phyloP scores from a whole-genome alignment of 1,284 basidiomycete genomes.

The Cutaneotrichosporon sp. region DNA sequence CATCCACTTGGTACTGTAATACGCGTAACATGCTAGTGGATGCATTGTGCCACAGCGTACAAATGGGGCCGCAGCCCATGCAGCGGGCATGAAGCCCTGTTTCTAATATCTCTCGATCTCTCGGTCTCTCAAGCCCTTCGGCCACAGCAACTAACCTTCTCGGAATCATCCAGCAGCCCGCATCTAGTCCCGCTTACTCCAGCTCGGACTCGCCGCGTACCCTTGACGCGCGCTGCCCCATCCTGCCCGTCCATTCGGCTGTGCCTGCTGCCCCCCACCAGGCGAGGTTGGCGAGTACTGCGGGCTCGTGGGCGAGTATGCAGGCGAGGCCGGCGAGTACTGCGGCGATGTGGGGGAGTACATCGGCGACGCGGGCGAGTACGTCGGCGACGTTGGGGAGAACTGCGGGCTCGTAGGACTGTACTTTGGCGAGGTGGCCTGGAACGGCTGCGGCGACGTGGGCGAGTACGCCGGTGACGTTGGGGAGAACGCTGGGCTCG shows the following conservation, averaged over 20 bases:
- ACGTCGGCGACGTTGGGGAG: conserved; percentile 76
- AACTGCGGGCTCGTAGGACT: conserved; percentile 56
- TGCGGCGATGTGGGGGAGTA: conserved; percentile 42
- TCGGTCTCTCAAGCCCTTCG: not conserved
- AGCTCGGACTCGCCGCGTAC: conserved; percentile 18
- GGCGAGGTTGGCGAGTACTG: conserved; percentile 65
- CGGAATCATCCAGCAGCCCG: not conserved
- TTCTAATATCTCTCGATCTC: not conserved
- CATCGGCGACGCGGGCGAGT: conserved; percentile 53
- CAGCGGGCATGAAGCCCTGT: not conserved
- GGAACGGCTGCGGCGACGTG: conserved; percentile 62
- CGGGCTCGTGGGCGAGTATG: conserved; percentile 62
- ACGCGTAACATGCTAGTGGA: not conserved
- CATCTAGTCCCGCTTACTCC: conserved; percentile 17
- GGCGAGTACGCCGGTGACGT: conserved; percentile 55
- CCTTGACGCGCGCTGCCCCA: conserved; percentile 13
- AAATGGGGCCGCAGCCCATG: conserved; percentile 3
- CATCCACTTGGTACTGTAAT: too few relatives aligned
- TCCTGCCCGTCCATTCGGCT: conserved; percentile 11
- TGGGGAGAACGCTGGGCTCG: conserved; percentile 46
- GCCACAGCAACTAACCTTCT: not conserved
- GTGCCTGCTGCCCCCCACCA: conserved; percentile 12
- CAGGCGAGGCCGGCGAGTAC: conserved; percentile 75
- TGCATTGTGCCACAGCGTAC: conserved; percentile 5
- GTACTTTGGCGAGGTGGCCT: conserved; percentile 77